phyloP scores from a whole-genome alignment of 164 flowering plant genomes.

The Houttuynia cordata region DNA sequence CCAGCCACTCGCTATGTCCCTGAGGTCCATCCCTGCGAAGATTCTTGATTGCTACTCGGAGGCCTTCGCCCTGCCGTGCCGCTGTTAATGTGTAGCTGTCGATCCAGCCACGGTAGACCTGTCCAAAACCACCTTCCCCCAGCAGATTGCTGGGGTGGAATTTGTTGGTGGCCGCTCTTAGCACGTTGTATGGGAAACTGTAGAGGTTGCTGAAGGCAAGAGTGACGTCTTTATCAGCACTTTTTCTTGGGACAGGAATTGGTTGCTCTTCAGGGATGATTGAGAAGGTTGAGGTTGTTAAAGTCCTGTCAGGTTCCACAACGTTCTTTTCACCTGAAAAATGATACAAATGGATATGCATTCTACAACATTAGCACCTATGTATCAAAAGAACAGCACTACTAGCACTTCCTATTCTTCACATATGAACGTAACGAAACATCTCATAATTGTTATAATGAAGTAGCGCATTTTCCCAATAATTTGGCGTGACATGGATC shows the following conservation, averaged over 20 bases:
- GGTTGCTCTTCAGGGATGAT: neutral
- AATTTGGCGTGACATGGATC: too few relatives aligned
- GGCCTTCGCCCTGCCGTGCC: conserved; percentile 11
- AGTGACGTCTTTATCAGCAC: neutral
- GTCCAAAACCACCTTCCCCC: conserved; percentile 14
- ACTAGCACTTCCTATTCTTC: too few relatives aligned
- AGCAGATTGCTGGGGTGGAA: conserved; percentile 12
- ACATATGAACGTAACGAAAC: too few relatives aligned
- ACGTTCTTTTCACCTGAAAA: neutral
- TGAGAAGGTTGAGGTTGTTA: too few relatives aligned
- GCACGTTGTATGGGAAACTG: neutral
- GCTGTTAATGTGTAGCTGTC: conserved; percentile 9
- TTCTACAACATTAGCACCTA: neutral
- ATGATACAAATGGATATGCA: too few relatives aligned
- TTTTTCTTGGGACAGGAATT: neutral
- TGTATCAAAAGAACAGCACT: too few relatives aligned
- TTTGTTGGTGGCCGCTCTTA: conserved; percentile 19
- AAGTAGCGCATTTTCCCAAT: too few relatives aligned
- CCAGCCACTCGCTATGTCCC: conserved; percentile 20
- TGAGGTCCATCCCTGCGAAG: conserved; percentile 13
- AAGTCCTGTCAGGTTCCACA: neutral
- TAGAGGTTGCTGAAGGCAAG: neutral
- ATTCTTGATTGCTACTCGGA: conserved; percentile 21
- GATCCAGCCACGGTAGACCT: conserved; percentile 22
- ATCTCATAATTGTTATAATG: too few relatives aligned